phyloP scores from a whole-genome alignment of 2,329 filamentous ascomycete genomes.

The Colletotrichum tropicale region DNA sequence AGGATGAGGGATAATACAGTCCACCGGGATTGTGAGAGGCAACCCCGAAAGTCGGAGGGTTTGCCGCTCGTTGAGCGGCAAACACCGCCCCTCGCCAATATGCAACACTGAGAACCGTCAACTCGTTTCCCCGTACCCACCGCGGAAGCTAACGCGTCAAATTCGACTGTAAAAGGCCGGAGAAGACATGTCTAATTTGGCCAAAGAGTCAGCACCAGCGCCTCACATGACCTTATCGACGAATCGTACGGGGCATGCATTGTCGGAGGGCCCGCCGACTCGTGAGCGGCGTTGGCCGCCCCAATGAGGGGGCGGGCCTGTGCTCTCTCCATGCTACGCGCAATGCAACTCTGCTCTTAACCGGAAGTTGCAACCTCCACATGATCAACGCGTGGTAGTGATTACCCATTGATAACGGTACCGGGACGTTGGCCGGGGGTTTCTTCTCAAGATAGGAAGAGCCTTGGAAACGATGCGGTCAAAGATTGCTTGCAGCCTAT shows the following conservation, averaged over 20 bases:
- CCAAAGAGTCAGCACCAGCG: background rate
- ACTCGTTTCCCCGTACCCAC: background rate
- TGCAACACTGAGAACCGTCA: background rate
- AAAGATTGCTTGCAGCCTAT: background rate
- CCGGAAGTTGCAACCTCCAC: background rate
- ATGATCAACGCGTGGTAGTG: background rate
- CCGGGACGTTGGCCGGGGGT: background rate
- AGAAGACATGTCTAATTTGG: background rate
- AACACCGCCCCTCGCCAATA: background rate
- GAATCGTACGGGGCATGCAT: background rate
- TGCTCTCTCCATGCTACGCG: background rate
- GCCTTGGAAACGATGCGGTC: background rate
- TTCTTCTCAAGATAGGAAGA: background rate
- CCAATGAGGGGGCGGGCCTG: slow-evolving; percentile 1
- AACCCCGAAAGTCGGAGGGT: background rate
- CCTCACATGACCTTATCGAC: background rate
- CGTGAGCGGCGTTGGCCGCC: background rate
- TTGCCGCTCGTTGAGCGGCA: background rate
- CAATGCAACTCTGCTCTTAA: background rate
- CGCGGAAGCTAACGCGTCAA: background rate
- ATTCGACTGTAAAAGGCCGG: background rate
- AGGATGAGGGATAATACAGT: background rate
- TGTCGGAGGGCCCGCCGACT: background rate
- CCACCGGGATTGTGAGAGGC: background rate
- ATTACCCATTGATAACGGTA: background rate